Percentiles rank a stretch among this genome's conserved stretches.
Conservation (phyloP, 2,329 filamentous ascomycete species). For the Elsinoe fawcettii region DNA sequence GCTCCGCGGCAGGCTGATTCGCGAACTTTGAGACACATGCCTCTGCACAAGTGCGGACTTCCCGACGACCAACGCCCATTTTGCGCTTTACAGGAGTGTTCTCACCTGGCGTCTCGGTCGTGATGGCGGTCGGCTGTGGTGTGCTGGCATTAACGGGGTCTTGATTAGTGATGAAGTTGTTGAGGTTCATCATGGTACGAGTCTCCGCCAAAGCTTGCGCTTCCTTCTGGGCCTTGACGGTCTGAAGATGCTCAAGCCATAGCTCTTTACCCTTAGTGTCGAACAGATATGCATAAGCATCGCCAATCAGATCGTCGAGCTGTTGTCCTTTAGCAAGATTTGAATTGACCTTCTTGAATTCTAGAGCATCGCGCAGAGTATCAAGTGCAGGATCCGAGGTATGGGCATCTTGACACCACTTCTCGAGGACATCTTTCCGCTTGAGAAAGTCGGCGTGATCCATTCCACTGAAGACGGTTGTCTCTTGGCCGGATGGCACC, state of each 20-base stretch:
- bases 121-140: slow-evolving; percentile 19
- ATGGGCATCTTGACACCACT: slow-evolving; percentile 47
- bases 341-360: slow-evolving; percentile 73
- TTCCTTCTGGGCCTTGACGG: slow-evolving; percentile 22
- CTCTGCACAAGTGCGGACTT: slow-evolving; percentile 53
- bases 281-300: slow-evolving; percentile 76
- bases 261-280: slow-evolving; percentile 56
- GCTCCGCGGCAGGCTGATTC: slow-evolving; percentile 17
- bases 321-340: slow-evolving; percentile 75
- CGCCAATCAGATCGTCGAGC: slow-evolving; percentile 89
- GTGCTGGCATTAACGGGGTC: slow-evolving; percentile 9
- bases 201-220: slow-evolving; percentile 19
- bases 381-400: slow-evolving; percentile 47
- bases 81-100: slow-evolving; percentile 32
- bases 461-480: slow-evolving; percentile 56
- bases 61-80: slow-evolving; percentile 52
- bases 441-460: slow-evolving; percentile 57
- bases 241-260: slow-evolving; percentile 33
- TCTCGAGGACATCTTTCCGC: slow-evolving; percentile 52
- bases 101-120: slow-evolving; percentile 16
- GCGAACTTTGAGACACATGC: slow-evolving; percentile 39
- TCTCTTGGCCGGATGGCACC: slow-evolving; percentile 55
- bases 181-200: slow-evolving; percentile 28
- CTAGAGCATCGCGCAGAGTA: slow-evolving; percentile 57
- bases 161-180: slow-evolving; percentile 26